phyloP scores from a whole-genome alignment of 768 basidiomycete species.

The Tubosaeta brunneosetosa region DNA sequence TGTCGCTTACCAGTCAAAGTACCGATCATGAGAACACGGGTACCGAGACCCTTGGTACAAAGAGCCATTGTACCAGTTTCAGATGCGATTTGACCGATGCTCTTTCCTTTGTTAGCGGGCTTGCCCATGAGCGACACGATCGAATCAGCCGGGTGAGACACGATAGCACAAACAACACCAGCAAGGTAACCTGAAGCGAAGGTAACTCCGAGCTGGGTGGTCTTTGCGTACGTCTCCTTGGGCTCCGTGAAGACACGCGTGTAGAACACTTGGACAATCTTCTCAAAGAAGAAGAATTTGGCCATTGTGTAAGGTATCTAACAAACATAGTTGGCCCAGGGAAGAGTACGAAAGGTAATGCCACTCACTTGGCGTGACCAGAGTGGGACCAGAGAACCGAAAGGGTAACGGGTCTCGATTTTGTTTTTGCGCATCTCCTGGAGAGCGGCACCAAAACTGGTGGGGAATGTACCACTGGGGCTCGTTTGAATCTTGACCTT shows the following conservation, averaged over 20 bases:
- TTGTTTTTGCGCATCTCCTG: conserved; percentile 63
- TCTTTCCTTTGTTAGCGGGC: conserved; percentile 78
- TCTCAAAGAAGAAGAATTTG: conserved; percentile 96
- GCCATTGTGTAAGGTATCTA: conserved; percentile 91
- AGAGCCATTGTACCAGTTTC: conserved; percentile 65
- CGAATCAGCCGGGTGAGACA: conserved; percentile 95
- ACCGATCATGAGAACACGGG: conserved; percentile 83
- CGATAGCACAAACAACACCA: conserved; percentile 93
- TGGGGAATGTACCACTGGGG: conserved; percentile 71
- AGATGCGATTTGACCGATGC: conserved; percentile 59
- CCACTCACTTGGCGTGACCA: conserved; percentile 61
- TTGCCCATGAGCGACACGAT: conserved; percentile 93
- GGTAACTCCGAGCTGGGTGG: conserved; percentile 84
- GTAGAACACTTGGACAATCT: conserved; percentile 83
- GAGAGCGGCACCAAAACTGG: conserved; percentile 65
- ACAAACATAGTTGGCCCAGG: not conserved
- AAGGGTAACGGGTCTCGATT: conserved; percentile 75
- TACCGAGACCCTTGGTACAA: conserved; percentile 85
- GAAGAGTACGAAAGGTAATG: not conserved
- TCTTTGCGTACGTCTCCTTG: conserved; percentile 74
- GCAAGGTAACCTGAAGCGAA: conserved; percentile 91
- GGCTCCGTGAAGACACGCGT: conserved; percentile 79
- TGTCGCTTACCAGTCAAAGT: conserved; percentile 40
- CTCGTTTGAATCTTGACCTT: conserved; percentile 90
- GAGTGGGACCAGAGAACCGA: conserved; percentile 79